A percentile compares a stretch with the other conserved stretches of the same genome.
Evolutionary conservation across 2,329 filamentous ascomycete genomes (phyloP).

Genomic region (Talaromyces albobiverticillius): DNA sequence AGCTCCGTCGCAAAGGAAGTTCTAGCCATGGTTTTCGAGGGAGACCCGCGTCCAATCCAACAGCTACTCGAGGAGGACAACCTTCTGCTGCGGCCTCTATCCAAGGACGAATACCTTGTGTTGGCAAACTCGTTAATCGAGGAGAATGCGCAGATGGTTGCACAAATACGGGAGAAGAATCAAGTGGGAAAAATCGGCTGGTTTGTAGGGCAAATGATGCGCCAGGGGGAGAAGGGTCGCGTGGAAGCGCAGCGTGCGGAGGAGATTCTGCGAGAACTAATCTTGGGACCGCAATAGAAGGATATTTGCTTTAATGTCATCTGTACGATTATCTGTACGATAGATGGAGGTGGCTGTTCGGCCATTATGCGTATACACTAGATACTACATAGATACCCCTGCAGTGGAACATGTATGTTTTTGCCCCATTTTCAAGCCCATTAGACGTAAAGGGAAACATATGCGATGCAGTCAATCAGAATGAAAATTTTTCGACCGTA

Average conservation of each 20-base stretch:
- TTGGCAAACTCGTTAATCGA: conserved; percentile 55
- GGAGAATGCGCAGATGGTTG: conserved; percentile 56
- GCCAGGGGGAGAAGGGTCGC: conserved; percentile 57
- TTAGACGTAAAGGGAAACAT: neutral
- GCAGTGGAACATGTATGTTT: neutral
- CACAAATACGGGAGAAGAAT: conserved; percentile 57
- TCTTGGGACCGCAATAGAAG: conserved; percentile 29
- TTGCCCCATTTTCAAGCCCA: neutral
- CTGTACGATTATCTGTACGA: neutral
- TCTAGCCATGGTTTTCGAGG: conserved; percentile 54
- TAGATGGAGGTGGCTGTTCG: conserved; percentile 12
- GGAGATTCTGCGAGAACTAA: conserved; percentile 50
- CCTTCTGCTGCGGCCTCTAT: conserved; percentile 54
- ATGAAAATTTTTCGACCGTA: conserved; percentile 18
- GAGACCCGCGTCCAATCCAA: conserved; percentile 47
- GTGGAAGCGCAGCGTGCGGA: conserved; percentile 61
- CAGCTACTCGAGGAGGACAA: conserved; percentile 57
- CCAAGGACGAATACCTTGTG: conserved; percentile 53
- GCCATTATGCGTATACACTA: neutral
- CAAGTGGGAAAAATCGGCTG: conserved; percentile 65
- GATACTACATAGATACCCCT: neutral
- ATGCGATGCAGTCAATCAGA: conserved; percentile 1
- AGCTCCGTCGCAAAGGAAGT: conserved; percentile 60
- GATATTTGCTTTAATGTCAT: neutral
- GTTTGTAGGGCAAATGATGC: conserved; percentile 68